These are phyloP conservation scores for Schwanniomyces pseudopolymorphus DNA, from an alignment of 805 yeast genomes.

Conservation along the genomic window DNA sequence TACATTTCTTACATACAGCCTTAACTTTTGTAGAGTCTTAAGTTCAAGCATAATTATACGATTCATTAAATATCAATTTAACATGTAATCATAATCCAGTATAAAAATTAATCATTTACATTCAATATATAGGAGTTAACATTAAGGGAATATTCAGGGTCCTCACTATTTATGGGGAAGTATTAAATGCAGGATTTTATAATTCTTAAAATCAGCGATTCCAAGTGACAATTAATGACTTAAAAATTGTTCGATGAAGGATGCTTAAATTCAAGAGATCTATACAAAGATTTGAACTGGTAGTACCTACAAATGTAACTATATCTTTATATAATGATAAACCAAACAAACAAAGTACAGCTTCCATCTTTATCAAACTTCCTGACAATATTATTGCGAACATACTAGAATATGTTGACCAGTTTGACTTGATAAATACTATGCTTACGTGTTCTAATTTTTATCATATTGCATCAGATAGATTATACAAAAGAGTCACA, in stretches of 20 bases:
- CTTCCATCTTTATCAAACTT: constrained; percentile 11
- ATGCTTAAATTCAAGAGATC: not conserved
- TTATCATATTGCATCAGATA: constrained; percentile 19
- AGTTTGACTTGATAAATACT: constrained; percentile 27
- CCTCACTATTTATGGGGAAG: too few species aligned
- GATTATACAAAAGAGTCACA: constrained; percentile 30
- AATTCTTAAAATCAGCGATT: too few species aligned
- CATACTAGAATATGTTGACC: constrained; percentile 27
- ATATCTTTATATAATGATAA: not conserved
- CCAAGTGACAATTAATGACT: too few species aligned
- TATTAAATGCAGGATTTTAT: not conserved
- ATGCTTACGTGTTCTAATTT: constrained; percentile 21
- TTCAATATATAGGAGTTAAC: too few species aligned
- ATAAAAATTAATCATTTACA: too few species aligned
- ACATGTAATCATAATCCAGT: too few species aligned
- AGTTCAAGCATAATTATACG: too few species aligned
- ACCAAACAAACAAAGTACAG: constrained; percentile 6
- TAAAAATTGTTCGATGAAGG: too few species aligned
- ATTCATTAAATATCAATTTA: too few species aligned
- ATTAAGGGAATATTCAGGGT: too few species aligned
- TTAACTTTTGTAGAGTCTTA: too few species aligned
- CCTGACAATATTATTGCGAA: constrained; percentile 12
- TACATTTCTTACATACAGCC: too few species aligned
- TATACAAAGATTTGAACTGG: not conserved
- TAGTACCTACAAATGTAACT: not conserved